Percentiles rank a stretch among this genome's conserved stretches.
These are phyloP conservation scores for Tolypocladium endophyticum DNA, from an alignment of 2,329 filamentous ascomycete genomes.

Conservation along the genomic window DNA sequence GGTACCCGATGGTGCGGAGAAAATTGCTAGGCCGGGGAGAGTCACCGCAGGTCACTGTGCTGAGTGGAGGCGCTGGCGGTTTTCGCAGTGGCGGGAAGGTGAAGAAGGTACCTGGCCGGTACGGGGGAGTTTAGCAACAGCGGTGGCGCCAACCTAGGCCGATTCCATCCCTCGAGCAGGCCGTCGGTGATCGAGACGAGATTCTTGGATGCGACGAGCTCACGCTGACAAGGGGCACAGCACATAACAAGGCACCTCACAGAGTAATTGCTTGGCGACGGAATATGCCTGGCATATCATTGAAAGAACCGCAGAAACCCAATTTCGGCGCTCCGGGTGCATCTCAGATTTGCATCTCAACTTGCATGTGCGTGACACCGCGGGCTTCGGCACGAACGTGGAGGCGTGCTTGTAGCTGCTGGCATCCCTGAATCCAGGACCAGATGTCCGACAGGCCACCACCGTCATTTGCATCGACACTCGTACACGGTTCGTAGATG, in stretches of 20 bases:
- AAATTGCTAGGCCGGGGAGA: slow-evolving; percentile 1
- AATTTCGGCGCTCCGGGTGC: background rate
- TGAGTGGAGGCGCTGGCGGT: background rate
- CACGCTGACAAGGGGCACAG: background rate
- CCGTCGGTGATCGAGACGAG: background rate
- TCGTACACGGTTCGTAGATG: background rate
- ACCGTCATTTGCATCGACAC: background rate
- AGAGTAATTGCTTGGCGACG: too few species aligned
- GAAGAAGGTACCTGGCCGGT: background rate
- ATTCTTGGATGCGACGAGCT: background rate
- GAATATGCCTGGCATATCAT: background rate
- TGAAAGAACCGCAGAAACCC: background rate
- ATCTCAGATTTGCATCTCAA: background rate
- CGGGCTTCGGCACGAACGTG: background rate
- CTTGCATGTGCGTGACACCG: background rate
- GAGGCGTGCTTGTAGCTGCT: background rate
- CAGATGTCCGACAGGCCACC: background rate
- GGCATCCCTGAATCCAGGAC: background rate
- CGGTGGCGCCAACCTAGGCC: background rate
- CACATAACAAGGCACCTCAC: too few species aligned
- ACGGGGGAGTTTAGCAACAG: background rate
- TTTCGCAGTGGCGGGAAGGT: background rate
- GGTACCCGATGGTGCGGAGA: slow-evolving; percentile 4
- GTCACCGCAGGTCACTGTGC: background rate
- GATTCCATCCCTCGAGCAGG: background rate